Conservation (phyloP, 1,284 basidiomycete species). For the Agaricales sp. region DNA sequence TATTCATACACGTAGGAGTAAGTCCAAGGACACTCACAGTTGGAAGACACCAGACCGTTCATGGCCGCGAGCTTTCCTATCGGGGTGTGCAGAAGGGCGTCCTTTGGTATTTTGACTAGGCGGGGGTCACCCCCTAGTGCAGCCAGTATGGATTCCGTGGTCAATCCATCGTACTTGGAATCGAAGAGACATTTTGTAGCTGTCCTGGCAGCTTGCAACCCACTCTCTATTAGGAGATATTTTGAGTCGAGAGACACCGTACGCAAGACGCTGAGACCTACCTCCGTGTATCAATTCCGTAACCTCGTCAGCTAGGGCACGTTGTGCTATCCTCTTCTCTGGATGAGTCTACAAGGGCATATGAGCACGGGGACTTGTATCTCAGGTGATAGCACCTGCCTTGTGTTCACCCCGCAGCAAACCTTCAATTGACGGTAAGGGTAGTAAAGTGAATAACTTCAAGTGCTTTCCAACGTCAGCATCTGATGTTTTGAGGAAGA, state of each 20-base stretch:
- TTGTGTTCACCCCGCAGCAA: not conserved
- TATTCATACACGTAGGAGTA: slow-evolving; percentile 3
- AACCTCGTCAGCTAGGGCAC: slow-evolving; percentile 76
- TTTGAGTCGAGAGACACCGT: too few species aligned
- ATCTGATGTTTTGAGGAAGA: not conserved
- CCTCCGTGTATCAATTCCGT: slow-evolving; percentile 82
- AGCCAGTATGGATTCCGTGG: slow-evolving; percentile 23
- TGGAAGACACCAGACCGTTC: slow-evolving; percentile 42
- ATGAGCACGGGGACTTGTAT: not conserved
- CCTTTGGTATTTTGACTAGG: slow-evolving; percentile 31
- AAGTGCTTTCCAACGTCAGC: not conserved
- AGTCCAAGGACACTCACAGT: slow-evolving; percentile 29
- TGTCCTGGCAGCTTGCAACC: slow-evolving; percentile 39
- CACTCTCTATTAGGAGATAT: slow-evolving; percentile 19
- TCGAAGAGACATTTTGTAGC: slow-evolving; percentile 41
- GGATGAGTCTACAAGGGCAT: slow-evolving; percentile 31
- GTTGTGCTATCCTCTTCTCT: slow-evolving; percentile 63
- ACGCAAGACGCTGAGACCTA: slow-evolving; percentile 27
- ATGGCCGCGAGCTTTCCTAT: slow-evolving; percentile 46
- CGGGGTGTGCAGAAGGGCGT: slow-evolving; percentile 36
- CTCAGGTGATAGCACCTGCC: not conserved
- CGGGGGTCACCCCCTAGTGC: slow-evolving; percentile 56
- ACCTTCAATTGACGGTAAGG: not conserved
- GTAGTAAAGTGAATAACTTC: not conserved
- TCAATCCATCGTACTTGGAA: slow-evolving; percentile 34